Evolutionary conservation across 495 filamentous ascomycete genomes (phyloP), one percentile per base, ranked within the genome.

Genomic region (Jackrogersella minutella): DNA sequence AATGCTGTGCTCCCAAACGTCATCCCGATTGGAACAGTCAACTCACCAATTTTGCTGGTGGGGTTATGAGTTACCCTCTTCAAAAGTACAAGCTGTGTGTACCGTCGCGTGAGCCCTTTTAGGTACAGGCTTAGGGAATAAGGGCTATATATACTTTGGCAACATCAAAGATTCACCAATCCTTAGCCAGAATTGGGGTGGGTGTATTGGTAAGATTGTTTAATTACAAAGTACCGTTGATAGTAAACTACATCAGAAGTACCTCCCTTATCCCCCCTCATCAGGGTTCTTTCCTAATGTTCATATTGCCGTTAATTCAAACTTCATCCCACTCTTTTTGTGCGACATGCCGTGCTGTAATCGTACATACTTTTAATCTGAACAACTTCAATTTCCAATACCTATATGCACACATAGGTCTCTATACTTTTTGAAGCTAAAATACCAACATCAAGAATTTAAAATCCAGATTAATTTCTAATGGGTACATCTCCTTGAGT

Each of bases 241-340:
- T 7, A 51, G 26, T 14, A 28, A 5, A 49, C 14, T 53, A 62
- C 49, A 36, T 28, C 14, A 1, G 4, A 14, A 55, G 24, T 55
- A 55, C 56, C n/a, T 60, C 34, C 50, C 16, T 3, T 17, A 9
- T n/a, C 8, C 39, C n/a, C 19, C 47, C 37, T 47, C 56, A 54
- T 46, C 28, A 60, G n/a, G 52, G 58, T 65, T 56, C 34, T 31
- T n/a, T n/a, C n/a, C n/a, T n/a, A n/a, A n/a, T n/a, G n/a, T n/a
- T 30, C 52, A 43, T 43, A 47, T 49, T n/a, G 54, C 16, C 28
- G 31, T 16, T 36, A 5, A 33, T 10, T 22, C 34, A 33, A 43
- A 62, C 49, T 62, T 54, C 49, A 62, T 62, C 58, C 58, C 47
- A 54, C 49, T 49, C 34, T 54, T 44, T n/a, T 46, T 19, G 16